A percentile compares a stretch with the other conserved stretches of the same genome.
These are phyloP conservation scores for Nematocida homosporus DNA, from an alignment of 371 early-diverging fungal species.

Conservation along the genomic window DNA sequence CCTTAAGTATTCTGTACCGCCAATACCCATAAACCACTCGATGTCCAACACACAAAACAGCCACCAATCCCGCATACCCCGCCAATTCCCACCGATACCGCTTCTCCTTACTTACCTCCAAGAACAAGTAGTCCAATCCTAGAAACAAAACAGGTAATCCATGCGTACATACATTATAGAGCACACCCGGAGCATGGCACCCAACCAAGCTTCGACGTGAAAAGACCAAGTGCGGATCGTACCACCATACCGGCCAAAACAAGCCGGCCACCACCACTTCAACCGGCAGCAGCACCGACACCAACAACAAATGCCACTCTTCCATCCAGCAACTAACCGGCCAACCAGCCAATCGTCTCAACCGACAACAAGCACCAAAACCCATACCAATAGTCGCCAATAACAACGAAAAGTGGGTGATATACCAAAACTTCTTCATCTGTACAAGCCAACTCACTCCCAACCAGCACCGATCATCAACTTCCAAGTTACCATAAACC, in stretches of 20 bases:
- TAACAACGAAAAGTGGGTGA: constrained; percentile 5
- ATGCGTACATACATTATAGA: constrained; percentile 13
- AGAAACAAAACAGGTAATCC: constrained; percentile 2
- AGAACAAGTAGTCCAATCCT: not conserved
- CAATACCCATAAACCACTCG: too few relatives aligned
- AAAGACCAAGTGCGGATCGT: not conserved
- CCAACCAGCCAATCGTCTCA: not conserved
- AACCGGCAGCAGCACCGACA: not conserved
- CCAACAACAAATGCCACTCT: not conserved
- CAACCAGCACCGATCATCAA: not conserved
- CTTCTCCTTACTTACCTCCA: too few relatives aligned
- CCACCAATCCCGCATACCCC: too few relatives aligned
- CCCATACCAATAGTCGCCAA: not conserved
- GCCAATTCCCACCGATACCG: too few relatives aligned
- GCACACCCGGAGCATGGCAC: not conserved
- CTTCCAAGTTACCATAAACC: not conserved
- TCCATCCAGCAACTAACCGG: not conserved
- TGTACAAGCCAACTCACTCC: not conserved
- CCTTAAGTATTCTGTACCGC: too few relatives aligned
- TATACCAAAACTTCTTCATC: constrained; percentile 6
- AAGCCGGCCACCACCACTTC: not conserved
- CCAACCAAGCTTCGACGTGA: not conserved
- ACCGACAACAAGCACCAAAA: not conserved
- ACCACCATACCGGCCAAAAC: constrained; percentile 22
- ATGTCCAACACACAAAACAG: too few relatives aligned